Evolutionary conservation across 148 eudicot species (phyloP).

Genomic region (Camellia sinensis): DNA sequence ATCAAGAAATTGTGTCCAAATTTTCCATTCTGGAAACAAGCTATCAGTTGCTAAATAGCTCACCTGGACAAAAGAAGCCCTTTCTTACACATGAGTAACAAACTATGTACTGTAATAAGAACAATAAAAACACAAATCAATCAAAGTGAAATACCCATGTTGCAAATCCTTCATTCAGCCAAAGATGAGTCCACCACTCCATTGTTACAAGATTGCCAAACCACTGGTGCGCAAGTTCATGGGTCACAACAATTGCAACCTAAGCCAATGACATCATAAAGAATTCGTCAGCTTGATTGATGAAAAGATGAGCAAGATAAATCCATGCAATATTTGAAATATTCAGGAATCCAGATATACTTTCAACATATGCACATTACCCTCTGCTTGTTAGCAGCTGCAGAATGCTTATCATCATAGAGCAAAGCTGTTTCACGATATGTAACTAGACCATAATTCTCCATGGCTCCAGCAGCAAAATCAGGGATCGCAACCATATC

Average conservation of each 20-base stretch:
- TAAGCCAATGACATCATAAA: constrained; percentile 21
- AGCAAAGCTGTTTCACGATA: constrained; percentile 92
- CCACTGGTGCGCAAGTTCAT: constrained; percentile 99
- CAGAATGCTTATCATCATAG: constrained; percentile 93
- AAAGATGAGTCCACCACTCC: constrained; percentile 99
- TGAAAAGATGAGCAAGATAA: constrained; percentile 4
- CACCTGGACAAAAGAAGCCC: constrained; percentile 44
- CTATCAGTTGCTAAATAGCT: constrained; percentile 85
- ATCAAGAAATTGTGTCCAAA: constrained; percentile 96
- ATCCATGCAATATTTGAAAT: neutral
- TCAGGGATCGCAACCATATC: constrained; percentile 99
- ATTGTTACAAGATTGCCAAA: constrained; percentile 98
- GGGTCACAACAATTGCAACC: constrained; percentile 97
- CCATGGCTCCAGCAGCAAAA: constrained; percentile 99
- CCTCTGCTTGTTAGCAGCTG: constrained; percentile 95
- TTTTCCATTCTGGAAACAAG: constrained; percentile 91
- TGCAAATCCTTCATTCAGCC: constrained; percentile 98
- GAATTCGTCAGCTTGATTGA: neutral
- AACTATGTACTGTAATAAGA: neutral
- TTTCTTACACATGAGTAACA: neutral
- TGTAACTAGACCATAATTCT: constrained; percentile 94
- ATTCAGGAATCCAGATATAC: neutral
- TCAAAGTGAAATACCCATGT: constrained; percentile 64
- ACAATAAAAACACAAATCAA: neutral
- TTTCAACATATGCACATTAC: constrained; percentile 34